Conservation (phyloP, 306 rosid genomes). For the Corylus heterophylla region DNA sequence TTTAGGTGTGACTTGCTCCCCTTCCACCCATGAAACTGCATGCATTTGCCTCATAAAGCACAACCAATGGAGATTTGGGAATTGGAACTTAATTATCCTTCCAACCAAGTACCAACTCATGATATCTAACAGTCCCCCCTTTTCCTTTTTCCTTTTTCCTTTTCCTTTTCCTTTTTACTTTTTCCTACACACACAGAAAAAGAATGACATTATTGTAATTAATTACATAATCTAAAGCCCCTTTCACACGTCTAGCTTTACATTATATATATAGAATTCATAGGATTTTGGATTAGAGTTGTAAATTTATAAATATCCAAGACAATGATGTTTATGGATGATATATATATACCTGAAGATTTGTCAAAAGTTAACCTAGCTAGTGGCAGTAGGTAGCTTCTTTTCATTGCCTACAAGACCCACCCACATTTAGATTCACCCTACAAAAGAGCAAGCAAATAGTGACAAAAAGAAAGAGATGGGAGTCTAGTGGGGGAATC, state of each 20-base stretch:
- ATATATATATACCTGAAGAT: conserved; percentile 9
- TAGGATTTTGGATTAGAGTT: conserved; percentile 13
- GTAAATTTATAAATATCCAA: background rate
- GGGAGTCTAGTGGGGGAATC: conserved; percentile 34
- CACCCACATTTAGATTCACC: conserved; percentile 33
- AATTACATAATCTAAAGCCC: conserved; percentile 15
- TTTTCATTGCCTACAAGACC: conserved; percentile 24
- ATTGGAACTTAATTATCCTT: conserved; percentile 1
- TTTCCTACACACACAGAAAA: background rate
- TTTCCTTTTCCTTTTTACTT: background rate
- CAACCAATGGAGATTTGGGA: background rate
- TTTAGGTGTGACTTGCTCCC: conserved; percentile 30
- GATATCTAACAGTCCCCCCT: background rate
- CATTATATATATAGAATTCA: too few species aligned
- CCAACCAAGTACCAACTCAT: conserved; percentile 1
- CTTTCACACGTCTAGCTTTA: conserved; percentile 12
- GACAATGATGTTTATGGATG: conserved; percentile 20
- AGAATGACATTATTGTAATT: background rate
- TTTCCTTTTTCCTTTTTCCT: background rate
- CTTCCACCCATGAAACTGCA: background rate
- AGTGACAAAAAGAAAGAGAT: conserved; percentile 49
- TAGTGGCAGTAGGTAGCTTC: conserved; percentile 69
- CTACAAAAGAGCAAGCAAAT: conserved; percentile 51
- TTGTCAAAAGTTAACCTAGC: conserved; percentile 49
- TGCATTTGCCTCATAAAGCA: background rate